Evolutionary conservation across 1,284 basidiomycete genomes (phyloP).

Genomic region (Ganoderma lucidum): DNA sequence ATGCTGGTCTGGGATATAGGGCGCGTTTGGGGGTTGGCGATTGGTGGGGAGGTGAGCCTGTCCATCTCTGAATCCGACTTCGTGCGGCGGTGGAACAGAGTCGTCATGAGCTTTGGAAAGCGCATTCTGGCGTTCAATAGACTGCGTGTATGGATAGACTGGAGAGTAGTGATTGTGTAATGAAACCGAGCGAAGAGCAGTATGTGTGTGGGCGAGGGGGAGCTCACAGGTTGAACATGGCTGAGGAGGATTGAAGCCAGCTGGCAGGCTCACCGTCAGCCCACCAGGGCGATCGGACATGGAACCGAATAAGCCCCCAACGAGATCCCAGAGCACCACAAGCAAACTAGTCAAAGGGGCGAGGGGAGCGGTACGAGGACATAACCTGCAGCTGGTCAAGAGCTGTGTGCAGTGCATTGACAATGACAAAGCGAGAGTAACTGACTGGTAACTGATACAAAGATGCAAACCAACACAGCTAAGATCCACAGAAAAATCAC

Average conservation of each 20-base stretch:
- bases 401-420: constrained; percentile 1
- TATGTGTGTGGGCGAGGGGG: not conserved
- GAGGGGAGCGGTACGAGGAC: not conserved
- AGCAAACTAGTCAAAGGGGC: not conserved
- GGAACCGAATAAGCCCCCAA: not conserved
- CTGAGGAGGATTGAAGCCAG: not conserved
- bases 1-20: constrained; percentile 39
- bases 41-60: constrained; percentile 26
- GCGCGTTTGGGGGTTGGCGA: constrained; percentile 24
- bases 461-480: not conserved
- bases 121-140: constrained; percentile 38
- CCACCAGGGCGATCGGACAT: not conserved
- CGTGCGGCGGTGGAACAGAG: constrained; percentile 46
- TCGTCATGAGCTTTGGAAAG: constrained; percentile 42
- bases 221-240: not conserved
- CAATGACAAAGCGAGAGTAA: constrained; percentile 4
- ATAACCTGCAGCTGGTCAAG: not conserved
- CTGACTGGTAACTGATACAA: constrained; percentile 1
- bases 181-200: constrained; percentile 1
- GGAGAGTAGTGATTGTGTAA: not conserved
- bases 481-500: not conserved
- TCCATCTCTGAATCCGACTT: constrained; percentile 45
- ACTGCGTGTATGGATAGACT: not conserved
- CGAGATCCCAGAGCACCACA: not conserved
- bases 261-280: not conserved